These are phyloP conservation scores for Herpetomonas tarakana DNA, from an alignment of 208 protist species.

Conservation along the genomic window DNA sequence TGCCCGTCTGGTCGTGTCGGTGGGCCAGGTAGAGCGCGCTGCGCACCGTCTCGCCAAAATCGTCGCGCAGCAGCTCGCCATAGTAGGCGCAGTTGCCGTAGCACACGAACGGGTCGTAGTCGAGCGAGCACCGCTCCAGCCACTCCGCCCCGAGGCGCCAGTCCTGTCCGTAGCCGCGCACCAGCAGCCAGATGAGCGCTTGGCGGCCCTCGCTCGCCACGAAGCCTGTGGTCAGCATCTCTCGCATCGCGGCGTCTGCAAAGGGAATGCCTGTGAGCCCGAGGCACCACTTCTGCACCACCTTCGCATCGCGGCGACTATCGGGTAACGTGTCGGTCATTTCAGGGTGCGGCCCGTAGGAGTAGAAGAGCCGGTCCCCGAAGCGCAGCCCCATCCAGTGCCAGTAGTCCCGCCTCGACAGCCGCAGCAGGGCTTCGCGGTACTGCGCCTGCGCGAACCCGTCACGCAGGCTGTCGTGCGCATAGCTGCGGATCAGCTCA, in stretches of 20 bases:
- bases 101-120: constrained; percentile 89
- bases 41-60: constrained; percentile 81
- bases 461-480: constrained; percentile 50
- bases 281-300: constrained; percentile 83
- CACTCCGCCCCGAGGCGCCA: constrained; percentile 89
- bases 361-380: constrained; percentile 74
- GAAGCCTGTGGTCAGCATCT: constrained; percentile 77
- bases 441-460: constrained; percentile 80
- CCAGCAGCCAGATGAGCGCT: constrained; percentile 80
- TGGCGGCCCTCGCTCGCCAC: constrained; percentile 73
- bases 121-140: constrained; percentile 85
- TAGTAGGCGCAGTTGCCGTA: constrained; percentile 84
- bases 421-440: constrained; percentile 71
- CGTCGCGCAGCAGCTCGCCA: constrained; percentile 70
- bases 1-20: constrained; percentile 87
- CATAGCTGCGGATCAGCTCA: constrained; percentile 61
- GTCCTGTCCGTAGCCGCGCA: constrained; percentile 83
- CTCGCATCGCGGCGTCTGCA: constrained; percentile 85
- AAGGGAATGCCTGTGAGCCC: constrained; percentile 86
- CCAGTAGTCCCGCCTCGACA: constrained; percentile 86
- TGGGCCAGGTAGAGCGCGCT: constrained; percentile 79
- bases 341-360: constrained; percentile 80
- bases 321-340: constrained; percentile 67
- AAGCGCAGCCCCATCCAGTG: constrained; percentile 87
- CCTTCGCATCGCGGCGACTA: constrained; percentile 75